phyloP scores from a whole-genome alignment of 805 yeast genomes.

The Limtongozyma cylindracea region DNA sequence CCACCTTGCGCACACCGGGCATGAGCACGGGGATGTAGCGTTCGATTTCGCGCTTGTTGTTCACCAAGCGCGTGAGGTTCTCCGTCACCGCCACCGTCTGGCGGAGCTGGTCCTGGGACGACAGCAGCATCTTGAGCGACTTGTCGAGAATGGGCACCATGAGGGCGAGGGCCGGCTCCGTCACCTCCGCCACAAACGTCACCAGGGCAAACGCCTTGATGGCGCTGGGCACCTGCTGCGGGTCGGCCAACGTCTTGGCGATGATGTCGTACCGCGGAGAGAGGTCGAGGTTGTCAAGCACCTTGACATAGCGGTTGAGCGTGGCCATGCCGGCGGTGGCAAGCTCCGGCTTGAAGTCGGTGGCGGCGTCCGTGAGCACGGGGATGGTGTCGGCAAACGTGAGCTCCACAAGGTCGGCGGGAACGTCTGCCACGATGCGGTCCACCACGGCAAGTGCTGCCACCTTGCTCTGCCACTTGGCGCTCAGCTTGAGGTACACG shows the following conservation, averaged over 20 bases:
- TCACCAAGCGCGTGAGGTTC: conserved; percentile 84
- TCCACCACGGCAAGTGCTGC: conserved; percentile 59
- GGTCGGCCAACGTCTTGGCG: conserved; percentile 76
- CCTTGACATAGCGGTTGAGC: conserved; percentile 44
- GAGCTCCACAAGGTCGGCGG: conserved; percentile 66
- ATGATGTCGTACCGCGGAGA: conserved; percentile 63
- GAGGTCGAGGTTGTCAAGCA: conserved; percentile 81
- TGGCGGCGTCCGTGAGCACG: conserved; percentile 64
- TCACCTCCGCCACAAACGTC: conserved; percentile 95
- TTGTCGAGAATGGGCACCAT: conserved; percentile 82
- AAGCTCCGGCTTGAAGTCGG: conserved; percentile 91
- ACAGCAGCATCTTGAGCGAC: conserved; percentile 65
- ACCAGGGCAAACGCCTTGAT: conserved; percentile 78
- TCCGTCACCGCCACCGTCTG: conserved; percentile 93
- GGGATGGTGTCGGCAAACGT: conserved; percentile 66
- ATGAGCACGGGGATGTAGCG: conserved; percentile 60
- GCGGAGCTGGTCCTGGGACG: conserved; percentile 89
- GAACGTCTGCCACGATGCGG: conserved; percentile 50
- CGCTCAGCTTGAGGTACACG: conserved; percentile 46
- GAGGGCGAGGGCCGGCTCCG: conserved; percentile 80
- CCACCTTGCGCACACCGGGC: conserved; percentile 84
- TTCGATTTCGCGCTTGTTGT: conserved; percentile 80
- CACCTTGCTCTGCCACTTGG: conserved; percentile 81
- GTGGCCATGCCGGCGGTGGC: conserved; percentile 64
- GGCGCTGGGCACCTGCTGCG: conserved; percentile 69